Evolutionary conservation across 2,329 filamentous ascomycete genomes (phyloP), one percentile per base, ranked within the genome.

Genomic region (Talaromyces pinophilus): DNA sequence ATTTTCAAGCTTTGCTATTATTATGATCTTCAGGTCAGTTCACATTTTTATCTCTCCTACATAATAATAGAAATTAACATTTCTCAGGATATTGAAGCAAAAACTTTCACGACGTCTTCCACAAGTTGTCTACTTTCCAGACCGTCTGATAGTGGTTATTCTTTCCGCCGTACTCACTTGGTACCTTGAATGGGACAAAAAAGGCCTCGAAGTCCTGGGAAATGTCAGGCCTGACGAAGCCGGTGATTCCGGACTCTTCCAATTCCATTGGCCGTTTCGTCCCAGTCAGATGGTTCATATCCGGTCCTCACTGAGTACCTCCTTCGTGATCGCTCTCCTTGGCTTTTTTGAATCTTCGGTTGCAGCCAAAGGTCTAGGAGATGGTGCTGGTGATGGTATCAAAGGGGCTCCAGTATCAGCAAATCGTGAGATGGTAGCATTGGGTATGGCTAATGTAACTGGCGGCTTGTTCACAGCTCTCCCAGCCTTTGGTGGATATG

Each of bases 341-440:
- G 95, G 95, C n/a, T 99, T 99, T 79, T 99, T 99, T 73, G 95
- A 99, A 78, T 97, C 92, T 2, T 97, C 93, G 0, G 93, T 99
- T 13, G 95, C 95, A 0, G 95, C 95, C 42, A 98, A 98, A 80
- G 94, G 92, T 69, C 82, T 99, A 2, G 91, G 90, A 15, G 82
- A 82, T 59, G 83, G 82, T 6, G 81, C 87, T 50, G 83, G 82
- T 61, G 87, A 90, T 69, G 87, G 87, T 10, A 89, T 97, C 38
- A 86, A 91, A 67, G 90, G 88, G 38, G 92, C 97, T 75, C 87
- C 90, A 62, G 83, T 97, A 50, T 97, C 93, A 75, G 87, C 95
- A 1, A 99, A 99, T 76, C 86, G 95, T 59, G 95, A 99, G 77
- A 88, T 99, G 70, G 92, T 98, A 61, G 94, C 95, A 0, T 83